Evolutionary conservation across 2,329 filamentous ascomycete genomes (phyloP).

Genomic region (Aspergillus sp.): DNA sequence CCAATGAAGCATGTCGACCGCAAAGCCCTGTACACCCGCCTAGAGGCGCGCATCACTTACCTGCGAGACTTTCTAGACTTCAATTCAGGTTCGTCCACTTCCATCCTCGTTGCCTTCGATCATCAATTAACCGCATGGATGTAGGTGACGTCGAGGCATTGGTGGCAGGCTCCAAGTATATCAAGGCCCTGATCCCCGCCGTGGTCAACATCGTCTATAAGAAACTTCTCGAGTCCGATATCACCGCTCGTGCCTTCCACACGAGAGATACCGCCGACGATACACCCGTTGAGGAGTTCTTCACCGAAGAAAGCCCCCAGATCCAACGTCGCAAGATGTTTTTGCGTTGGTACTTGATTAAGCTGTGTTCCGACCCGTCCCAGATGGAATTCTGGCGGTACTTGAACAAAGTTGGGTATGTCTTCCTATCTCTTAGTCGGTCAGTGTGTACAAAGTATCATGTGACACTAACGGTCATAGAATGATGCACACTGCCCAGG

Average conservation of each 20-base stretch:
- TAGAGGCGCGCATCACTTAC: conserved; percentile 70
- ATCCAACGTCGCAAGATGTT: conserved; percentile 79
- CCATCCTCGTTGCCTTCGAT: background rate
- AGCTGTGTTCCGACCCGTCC: conserved; percentile 72
- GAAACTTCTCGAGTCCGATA: conserved; percentile 77
- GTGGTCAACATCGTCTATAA: conserved; percentile 83
- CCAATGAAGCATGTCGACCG: conserved; percentile 64
- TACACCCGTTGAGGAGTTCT: conserved; percentile 64
- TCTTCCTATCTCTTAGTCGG: conserved; percentile 12
- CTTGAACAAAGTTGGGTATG: conserved; percentile 76
- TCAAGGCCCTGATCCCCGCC: conserved; percentile 78
- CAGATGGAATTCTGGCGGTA: conserved; percentile 82
- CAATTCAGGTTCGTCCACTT: conserved; percentile 59
- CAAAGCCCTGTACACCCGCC: conserved; percentile 69
- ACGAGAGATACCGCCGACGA: conserved; percentile 63
- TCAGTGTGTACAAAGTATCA: background rate
- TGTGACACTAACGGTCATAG: conserved; percentile 35
- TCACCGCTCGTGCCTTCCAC: conserved; percentile 75
- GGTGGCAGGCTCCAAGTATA: conserved; percentile 69
- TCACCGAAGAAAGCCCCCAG: conserved; percentile 70
- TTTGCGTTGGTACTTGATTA: conserved; percentile 70
- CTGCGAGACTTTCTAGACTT: conserved; percentile 77
- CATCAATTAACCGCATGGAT: background rate
- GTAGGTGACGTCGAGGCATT: conserved; percentile 72
- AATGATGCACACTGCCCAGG: conserved; percentile 80